Evolutionary conservation across 2,329 filamentous ascomycete genomes (phyloP), one percentile per base, ranked within the genome.

Genomic region (Colletotrichum sp.): DNA sequence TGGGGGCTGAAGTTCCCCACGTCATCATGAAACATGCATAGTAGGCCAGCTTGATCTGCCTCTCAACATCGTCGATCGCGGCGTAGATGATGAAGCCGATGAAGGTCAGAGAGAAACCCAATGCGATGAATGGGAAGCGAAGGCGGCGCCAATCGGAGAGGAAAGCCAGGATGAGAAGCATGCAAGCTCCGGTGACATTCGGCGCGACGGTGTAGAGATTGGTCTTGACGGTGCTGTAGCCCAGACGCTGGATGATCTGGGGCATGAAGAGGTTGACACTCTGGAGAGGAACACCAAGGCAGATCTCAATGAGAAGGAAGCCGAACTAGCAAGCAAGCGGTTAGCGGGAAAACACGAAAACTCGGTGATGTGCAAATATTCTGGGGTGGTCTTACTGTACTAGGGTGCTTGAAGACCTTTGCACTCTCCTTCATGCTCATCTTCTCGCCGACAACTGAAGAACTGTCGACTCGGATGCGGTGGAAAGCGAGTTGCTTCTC

Each of bases 201-300:
- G 95, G 95, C 0, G 95, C 95, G 0, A 96, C 94, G 0, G 95
- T 96, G 84, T 95, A 96, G 1, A 96, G 88, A 80, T 97, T 96
- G 0, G 94, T 96, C 82, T 88, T 89, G 79, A 91, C 84, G 4
- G 87, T 85, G 55, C 84, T 84, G 78, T 87, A 89, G 5, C 87
- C 86, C 2, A 92, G 83, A 6, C 89, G 78, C 9, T 76, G 73
- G 1, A 76, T 63, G 26, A 92, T 92, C 79, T 91, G 89, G 0
- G 90, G 90, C 72, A 92, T 81, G 81, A 91, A 91, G 5, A 91
- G 85, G 3, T 84, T 81, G 18, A 92, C 90, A 6, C 86, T 88
- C 81, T 92, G 90, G 10, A 92, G 83, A 1, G 90, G 90, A 6
- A 92, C 90, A 36, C 90, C 90, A n/a, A 92, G 86, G 78, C 90